phyloP scores from a whole-genome alignment of 2,329 filamentous ascomycete genomes.

The Emericellopsis cladophorae region DNA sequence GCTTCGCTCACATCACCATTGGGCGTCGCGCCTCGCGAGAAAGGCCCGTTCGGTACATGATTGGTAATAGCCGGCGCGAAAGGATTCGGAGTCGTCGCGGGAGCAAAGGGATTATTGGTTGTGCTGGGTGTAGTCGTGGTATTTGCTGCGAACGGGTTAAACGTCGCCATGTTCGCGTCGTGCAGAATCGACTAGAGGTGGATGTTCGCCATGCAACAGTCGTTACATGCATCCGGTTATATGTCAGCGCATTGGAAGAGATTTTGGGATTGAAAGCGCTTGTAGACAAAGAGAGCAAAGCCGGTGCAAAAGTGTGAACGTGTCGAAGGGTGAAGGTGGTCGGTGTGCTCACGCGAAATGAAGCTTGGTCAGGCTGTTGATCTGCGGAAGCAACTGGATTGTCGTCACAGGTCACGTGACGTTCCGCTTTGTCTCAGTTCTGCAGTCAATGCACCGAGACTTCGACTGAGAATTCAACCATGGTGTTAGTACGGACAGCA shows the following conservation, averaged over 20 bases:
- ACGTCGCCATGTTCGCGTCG: slow-evolving; percentile 14
- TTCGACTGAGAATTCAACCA: too few species aligned
- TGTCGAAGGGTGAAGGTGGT: neutral
- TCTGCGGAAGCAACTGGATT: neutral
- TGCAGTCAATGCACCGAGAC: too few species aligned
- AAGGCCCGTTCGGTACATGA: neutral
- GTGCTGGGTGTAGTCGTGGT: slow-evolving; percentile 3
- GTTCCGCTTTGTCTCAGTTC: neutral
- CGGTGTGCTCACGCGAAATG: neutral
- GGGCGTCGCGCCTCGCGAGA: too few species aligned
- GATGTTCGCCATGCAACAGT: slow-evolving; percentile 17
- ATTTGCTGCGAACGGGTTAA: slow-evolving; percentile 21
- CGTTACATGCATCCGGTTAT: slow-evolving; percentile 23
- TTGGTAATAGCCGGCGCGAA: slow-evolving; percentile 8
- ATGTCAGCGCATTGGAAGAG: slow-evolving; percentile 19
- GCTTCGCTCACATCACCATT: slow-evolving; percentile 12
- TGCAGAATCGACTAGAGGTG: too few species aligned
- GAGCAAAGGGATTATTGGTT: slow-evolving; percentile 14
- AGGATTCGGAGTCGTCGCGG: slow-evolving; percentile 2
- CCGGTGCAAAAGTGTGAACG: neutral
- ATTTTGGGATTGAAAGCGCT: neutral
- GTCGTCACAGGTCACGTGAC: slow-evolving; percentile 1
- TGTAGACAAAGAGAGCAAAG: neutral
- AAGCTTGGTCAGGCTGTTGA: neutral
- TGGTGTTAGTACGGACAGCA: too few species aligned